Evolutionary conservation across 208 protist genomes (phyloP).

Genomic region (Trypanosoma platydactyli): DNA sequence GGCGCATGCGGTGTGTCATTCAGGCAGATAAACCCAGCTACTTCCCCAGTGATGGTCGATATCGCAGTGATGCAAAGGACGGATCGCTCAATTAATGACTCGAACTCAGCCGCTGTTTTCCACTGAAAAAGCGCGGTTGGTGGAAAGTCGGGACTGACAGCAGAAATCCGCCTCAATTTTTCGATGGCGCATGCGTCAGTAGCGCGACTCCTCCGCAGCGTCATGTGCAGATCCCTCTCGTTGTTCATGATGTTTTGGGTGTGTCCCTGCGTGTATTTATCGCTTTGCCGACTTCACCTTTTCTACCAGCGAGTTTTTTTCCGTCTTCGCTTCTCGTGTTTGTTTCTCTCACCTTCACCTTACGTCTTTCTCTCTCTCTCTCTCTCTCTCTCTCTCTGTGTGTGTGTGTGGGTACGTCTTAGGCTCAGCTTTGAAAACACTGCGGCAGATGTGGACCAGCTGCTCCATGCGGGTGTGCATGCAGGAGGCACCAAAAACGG

Average conservation of each 20-base stretch:
- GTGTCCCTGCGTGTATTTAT: not conserved
- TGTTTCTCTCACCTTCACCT: conserved; percentile 12
- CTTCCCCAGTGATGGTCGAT: conserved; percentile 24
- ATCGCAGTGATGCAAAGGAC: conserved; percentile 68
- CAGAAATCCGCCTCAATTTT: conserved; percentile 37
- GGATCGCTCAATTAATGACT: conserved; percentile 61
- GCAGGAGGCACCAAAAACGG: too few relatives aligned
- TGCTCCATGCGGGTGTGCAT: too few relatives aligned
- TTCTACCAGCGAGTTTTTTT: not conserved
- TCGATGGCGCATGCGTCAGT: conserved; percentile 43
- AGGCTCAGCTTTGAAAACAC: too few relatives aligned
- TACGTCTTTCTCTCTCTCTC: conserved; percentile 1
- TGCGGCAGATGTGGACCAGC: too few relatives aligned
- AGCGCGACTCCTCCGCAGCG: conserved; percentile 44
- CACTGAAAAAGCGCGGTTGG: conserved; percentile 39
- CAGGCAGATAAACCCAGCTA: conserved; percentile 51
- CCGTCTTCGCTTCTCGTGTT: too few relatives aligned
- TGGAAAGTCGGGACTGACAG: conserved; percentile 42
- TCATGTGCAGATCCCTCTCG: conserved; percentile 37
- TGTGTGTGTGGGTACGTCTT: not conserved
- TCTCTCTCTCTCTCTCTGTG: not conserved
- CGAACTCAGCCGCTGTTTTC: conserved; percentile 39
- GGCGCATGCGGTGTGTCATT: conserved; percentile 30
- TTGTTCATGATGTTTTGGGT: too few relatives aligned
- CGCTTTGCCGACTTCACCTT: not conserved